phyloP scores from a whole-genome alignment of 352 stramenopile species.

The Phytophthora meadii region DNA sequence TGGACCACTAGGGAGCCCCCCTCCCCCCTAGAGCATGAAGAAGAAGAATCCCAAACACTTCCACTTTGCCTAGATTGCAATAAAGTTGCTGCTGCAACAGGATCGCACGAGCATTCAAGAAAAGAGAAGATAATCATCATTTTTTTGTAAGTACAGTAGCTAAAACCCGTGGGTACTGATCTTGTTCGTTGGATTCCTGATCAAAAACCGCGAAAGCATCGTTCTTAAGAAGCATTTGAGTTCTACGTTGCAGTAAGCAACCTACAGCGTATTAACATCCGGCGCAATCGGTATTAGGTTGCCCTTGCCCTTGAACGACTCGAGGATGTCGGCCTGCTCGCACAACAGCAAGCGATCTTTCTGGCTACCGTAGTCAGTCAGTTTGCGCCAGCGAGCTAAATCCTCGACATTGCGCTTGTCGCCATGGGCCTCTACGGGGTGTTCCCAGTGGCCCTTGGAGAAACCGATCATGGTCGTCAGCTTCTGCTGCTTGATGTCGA shows the following conservation, averaged over 20 bases:
- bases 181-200: too few species aligned
- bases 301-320: neutral
- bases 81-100: too few species aligned
- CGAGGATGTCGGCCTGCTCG: neutral
- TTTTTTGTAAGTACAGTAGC: too few species aligned
- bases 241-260: neutral
- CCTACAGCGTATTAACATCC: neutral
- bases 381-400: neutral
- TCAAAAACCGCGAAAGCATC: neutral
- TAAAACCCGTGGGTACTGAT: too few species aligned
- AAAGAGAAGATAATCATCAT: too few species aligned
- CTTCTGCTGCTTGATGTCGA: conserved; percentile 43
- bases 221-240: neutral
- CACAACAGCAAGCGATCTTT: neutral
- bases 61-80: too few species aligned
- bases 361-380: neutral
- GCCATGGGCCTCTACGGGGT: neutral
- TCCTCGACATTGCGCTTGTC: neutral
- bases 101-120: too few species aligned
- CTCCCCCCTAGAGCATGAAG: too few species aligned
- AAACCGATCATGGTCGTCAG: conserved; percentile 37
- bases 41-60: too few species aligned
- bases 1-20: too few species aligned
- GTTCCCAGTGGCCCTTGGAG: neutral
- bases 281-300: neutral